Evolutionary conservation across 1,139 yeast species (phyloP).

Genomic region (Debaryomyces sp.): DNA sequence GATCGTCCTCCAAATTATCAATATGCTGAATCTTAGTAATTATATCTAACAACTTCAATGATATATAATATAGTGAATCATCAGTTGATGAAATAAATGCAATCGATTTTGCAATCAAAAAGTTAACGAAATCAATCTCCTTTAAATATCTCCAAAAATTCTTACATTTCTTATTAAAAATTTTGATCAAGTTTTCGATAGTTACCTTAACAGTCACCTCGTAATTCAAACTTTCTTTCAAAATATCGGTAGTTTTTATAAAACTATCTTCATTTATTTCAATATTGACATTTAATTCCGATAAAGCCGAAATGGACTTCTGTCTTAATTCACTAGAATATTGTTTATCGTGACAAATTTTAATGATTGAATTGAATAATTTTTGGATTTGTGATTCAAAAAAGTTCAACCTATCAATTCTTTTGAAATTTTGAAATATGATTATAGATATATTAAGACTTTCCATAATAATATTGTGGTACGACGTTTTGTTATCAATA

Average conservation of each 20-base stretch:
- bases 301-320: conserved; percentile 42
- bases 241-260: conserved; percentile 17
- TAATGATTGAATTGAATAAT: conserved; percentile 24
- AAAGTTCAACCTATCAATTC: conserved; percentile 16
- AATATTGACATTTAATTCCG: conserved; percentile 25
- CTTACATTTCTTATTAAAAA: conserved; percentile 20
- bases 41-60: conserved; percentile 27
- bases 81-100: conserved; percentile 28
- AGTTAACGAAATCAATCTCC: conserved; percentile 18
- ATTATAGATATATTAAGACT: conserved; percentile 46
- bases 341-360: conserved; percentile 41
- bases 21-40: conserved; percentile 11
- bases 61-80: conserved; percentile 24
- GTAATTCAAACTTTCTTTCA: conserved; percentile 29
- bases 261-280: conserved; percentile 16
- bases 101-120: conserved; percentile 20
- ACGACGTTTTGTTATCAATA: conserved; percentile 34
- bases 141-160: conserved; percentile 16
- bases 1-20: conserved; percentile 2
- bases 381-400: conserved; percentile 20
- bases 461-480: conserved; percentile 54
- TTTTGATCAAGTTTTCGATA: conserved; percentile 31
- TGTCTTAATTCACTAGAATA: conserved; percentile 56
- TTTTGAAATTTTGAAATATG: conserved; percentile 29
- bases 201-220: conserved; percentile 40